Percentiles rank a stretch among this genome's conserved stretches.
These are phyloP conservation scores for Ceratocystis huliohia DNA, from an alignment of 2,329 filamentous ascomycete species.

Conservation along the genomic window DNA sequence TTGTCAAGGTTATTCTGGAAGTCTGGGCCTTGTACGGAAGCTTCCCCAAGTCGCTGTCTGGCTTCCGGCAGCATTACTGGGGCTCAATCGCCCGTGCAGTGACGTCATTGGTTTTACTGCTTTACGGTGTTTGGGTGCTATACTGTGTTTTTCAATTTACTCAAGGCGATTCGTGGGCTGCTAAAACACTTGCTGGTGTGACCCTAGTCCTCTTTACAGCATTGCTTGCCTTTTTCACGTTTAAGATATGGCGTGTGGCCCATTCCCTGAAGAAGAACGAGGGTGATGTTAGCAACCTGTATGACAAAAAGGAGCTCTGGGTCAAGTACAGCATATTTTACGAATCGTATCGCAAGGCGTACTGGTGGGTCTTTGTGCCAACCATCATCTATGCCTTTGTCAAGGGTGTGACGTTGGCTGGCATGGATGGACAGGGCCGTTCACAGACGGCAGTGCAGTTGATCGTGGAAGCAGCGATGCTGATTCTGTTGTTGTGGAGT, in stretches of 20 bases:
- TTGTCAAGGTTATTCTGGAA: conserved; percentile 86
- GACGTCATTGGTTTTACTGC: conserved; percentile 74
- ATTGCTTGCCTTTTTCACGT: conserved; percentile 70
- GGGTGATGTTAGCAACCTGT: conserved; percentile 61
- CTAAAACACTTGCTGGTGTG: conserved; percentile 68
- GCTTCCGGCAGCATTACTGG: conserved; percentile 96
- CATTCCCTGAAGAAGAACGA: conserved; percentile 59
- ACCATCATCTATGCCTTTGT: conserved; percentile 80
- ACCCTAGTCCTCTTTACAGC: conserved; percentile 71
- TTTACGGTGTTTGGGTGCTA: conserved; percentile 90
- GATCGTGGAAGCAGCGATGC: conserved; percentile 66
- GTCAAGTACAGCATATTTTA: conserved; percentile 96
- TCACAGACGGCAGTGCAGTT: conserved; percentile 69
- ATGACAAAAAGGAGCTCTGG: conserved; percentile 83
- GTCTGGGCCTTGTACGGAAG: conserved; percentile 78
- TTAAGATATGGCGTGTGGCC: conserved; percentile 68
- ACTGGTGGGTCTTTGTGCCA: conserved; percentile 96
- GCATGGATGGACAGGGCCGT: conserved; percentile 72
- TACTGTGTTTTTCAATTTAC: conserved; percentile 97
- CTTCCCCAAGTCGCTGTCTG: conserved; percentile 65
- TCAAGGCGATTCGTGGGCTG: conserved; percentile 85
- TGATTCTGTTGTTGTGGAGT: conserved; percentile 67
- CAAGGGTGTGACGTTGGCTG: conserved; percentile 76
- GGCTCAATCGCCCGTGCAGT: conserved; percentile 78
- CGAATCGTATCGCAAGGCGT: conserved; percentile 83